phyloP scores from a whole-genome alignment of 805 yeast genomes.

The Metschnikowia continentalis region DNA sequence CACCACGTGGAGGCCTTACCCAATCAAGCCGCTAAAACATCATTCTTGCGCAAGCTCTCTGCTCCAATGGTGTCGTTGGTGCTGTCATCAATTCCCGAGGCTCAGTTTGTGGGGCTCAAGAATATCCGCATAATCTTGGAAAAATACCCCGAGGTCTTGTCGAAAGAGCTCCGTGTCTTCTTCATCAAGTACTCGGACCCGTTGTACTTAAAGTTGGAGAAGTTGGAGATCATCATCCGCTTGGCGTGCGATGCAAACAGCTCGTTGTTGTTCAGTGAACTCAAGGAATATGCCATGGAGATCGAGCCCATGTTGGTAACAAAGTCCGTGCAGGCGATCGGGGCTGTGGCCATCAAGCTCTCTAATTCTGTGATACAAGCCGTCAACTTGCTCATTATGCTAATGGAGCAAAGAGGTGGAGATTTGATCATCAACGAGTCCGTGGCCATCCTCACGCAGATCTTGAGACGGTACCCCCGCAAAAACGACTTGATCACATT shows the following conservation, averaged over 20 bases:
- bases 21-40: conserved; percentile 32
- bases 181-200: conserved; percentile 88
- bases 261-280: conserved; percentile 57
- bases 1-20: conserved; percentile 54
- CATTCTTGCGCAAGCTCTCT: conserved; percentile 62
- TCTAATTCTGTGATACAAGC: conserved; percentile 51
- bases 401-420: conserved; percentile 58
- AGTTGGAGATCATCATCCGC: conserved; percentile 69
- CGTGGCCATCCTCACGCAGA: conserved; percentile 56
- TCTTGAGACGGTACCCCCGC: conserved; percentile 63
- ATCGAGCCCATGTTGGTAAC: conserved; percentile 75
- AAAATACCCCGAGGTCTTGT: conserved; percentile 75
- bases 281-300: conserved; percentile 80
- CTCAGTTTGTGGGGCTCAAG: conserved; percentile 88
- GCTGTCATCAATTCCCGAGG: conserved; percentile 81
- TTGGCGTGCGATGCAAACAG: conserved; percentile 60
- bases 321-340: conserved; percentile 61
- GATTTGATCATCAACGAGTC: conserved; percentile 60
- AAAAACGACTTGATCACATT: conserved; percentile 45
- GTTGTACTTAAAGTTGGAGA: conserved; percentile 69
- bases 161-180: conserved; percentile 81
- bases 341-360: conserved; percentile 67
- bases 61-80: conserved; percentile 86
- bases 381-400: conserved; percentile 54
- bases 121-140: conserved; percentile 87